Conservation (phyloP, 768 basidiomycete genomes). For the Rhodocollybia butyracea region DNA sequence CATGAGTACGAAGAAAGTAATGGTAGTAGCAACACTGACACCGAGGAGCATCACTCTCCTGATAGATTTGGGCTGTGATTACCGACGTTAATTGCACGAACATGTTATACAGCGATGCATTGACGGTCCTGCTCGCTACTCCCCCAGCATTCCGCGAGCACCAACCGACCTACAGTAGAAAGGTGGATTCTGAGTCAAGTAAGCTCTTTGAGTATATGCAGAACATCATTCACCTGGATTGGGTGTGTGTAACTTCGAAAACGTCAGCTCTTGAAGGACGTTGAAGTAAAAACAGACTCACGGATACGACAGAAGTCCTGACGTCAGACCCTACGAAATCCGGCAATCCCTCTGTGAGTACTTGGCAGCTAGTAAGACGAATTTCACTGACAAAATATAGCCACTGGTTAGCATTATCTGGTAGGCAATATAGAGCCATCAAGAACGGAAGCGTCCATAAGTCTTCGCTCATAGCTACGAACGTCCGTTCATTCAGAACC, state of each 20-base stretch:
- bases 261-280: conserved; percentile 13
- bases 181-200: background rate
- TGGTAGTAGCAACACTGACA: conserved; percentile 31
- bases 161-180: conserved; percentile 41
- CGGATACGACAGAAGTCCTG: conserved; percentile 45
- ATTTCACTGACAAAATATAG: conserved; percentile 41
- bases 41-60: conserved; percentile 50
- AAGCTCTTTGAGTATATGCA: background rate
- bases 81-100: conserved; percentile 42
- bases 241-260: conserved; percentile 40
- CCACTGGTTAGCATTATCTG: conserved; percentile 48
- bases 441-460: conserved; percentile 63
- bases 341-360: no score
- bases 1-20: background rate
- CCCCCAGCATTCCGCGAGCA: conserved; percentile 58
- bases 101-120: conserved; percentile 61
- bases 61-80: conserved; percentile 56
- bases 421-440: conserved; percentile 49
- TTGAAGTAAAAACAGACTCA: conserved; percentile 21
- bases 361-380: background rate
- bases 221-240: conserved; percentile 33
- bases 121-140: conserved; percentile 58
- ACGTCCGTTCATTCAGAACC: conserved; percentile 46
- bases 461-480: conserved; percentile 51
- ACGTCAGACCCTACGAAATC: conserved; percentile 35